Conservation (phyloP, 2,329 filamentous ascomycete species). For the Sclerotinia subarctica region DNA sequence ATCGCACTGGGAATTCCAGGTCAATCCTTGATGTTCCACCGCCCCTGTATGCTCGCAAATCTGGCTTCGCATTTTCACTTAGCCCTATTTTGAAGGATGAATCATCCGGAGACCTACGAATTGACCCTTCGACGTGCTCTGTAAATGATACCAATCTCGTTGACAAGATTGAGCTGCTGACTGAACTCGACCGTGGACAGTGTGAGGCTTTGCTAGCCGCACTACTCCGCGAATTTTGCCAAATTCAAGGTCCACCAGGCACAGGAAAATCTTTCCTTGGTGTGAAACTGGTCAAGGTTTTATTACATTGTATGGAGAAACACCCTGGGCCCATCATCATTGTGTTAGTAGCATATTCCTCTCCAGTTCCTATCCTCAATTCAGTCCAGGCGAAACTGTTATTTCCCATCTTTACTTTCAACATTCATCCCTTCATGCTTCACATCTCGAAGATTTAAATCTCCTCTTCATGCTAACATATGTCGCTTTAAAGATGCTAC, state of each 20-base stretch:
- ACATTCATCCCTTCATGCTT: background rate
- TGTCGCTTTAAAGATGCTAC: slow-evolving; percentile 32
- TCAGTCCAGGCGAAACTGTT: background rate
- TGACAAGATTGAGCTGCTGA: slow-evolving; percentile 24
- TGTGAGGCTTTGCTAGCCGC: slow-evolving; percentile 42
- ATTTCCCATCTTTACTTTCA: background rate
- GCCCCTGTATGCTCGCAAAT: slow-evolving; percentile 27
- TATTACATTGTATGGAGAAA: slow-evolving; percentile 38
- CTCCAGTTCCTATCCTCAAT: background rate
- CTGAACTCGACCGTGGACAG: slow-evolving; percentile 30
- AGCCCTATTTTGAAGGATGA: slow-evolving; percentile 24
- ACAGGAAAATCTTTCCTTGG: slow-evolving; percentile 37
- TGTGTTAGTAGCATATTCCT: slow-evolving; percentile 32
- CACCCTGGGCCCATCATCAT: slow-evolving; percentile 39
- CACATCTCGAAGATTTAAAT: too few relatives aligned
- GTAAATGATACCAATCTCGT: slow-evolving; percentile 25
- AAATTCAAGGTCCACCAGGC: slow-evolving; percentile 31
- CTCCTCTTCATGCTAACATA: background rate
- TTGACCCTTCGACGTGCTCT: background rate
- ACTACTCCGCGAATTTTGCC: slow-evolving; percentile 45
- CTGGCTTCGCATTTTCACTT: slow-evolving; percentile 24
- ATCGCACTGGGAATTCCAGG: background rate
- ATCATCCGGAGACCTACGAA: slow-evolving; percentile 23
- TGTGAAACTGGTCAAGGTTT: slow-evolving; percentile 31
- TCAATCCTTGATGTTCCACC: slow-evolving; percentile 25